A percentile compares a stretch with the other conserved stretches of the same genome.
These are phyloP conservation scores for Mimosa pudica DNA, from an alignment of 306 rosid genomes.

Conservation along the genomic window DNA sequence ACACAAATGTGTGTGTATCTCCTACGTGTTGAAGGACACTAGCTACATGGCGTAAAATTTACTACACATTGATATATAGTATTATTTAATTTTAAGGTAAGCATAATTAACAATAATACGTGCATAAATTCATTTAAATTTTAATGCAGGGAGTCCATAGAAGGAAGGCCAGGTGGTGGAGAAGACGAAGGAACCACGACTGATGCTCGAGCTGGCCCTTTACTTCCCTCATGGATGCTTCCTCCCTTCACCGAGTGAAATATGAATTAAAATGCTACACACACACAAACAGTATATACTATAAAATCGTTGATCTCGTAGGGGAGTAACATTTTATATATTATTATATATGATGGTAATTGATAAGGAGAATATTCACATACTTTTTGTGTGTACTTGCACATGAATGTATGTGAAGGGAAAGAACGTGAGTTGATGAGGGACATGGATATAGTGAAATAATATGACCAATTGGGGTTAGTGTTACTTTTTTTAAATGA, in stretches of 20 bases:
- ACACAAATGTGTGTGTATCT: too few species aligned
- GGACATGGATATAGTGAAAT: background rate
- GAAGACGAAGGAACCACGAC: slow-evolving; percentile 17
- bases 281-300: too few species aligned
- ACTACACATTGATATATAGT: too few species aligned
- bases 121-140: background rate
- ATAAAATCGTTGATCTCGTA: too few species aligned
- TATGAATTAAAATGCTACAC: too few species aligned
- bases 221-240: slow-evolving; percentile 75
- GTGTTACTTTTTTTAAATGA: too few species aligned
- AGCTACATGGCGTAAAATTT: background rate
- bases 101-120: too few species aligned
- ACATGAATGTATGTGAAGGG: background rate
- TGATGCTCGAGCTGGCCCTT: slow-evolving; percentile 17
- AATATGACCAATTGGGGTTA: background rate
- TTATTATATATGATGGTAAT: background rate
- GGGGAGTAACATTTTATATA: background rate
- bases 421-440: background rate
- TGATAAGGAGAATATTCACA: background rate
- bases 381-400: background rate
- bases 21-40: background rate
- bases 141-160: slow-evolving; percentile 35
- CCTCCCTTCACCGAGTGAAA: slow-evolving; percentile 40
- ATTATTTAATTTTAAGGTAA: too few species aligned
- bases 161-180: slow-evolving; percentile 2